Evolutionary conservation across 805 yeast genomes (phyloP).

Genomic region (Pichia heedii): DNA sequence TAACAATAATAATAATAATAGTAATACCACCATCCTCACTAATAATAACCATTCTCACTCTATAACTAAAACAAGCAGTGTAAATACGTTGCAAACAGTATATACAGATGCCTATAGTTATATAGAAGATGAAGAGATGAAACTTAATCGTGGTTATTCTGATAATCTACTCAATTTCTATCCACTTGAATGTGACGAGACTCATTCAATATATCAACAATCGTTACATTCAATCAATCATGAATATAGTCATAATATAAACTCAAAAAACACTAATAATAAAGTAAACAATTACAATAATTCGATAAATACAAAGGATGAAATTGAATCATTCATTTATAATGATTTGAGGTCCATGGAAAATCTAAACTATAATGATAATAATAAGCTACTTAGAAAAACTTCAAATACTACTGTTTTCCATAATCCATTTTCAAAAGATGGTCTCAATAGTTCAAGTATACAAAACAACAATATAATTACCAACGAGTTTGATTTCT

Average conservation of each 20-base stretch:
- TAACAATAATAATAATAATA: not conserved
- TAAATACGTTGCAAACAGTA: conserved; percentile 3
- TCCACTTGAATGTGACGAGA: conserved; percentile 11
- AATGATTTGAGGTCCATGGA: conserved; percentile 13
- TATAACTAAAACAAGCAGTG: conserved; percentile 2
- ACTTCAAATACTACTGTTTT: conserved; percentile 1
- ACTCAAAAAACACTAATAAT: conserved; percentile 1
- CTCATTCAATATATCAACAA: conserved; percentile 18
- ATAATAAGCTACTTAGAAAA: conserved; percentile 5
- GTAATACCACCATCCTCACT: too few species aligned
- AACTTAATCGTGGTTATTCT: not conserved
- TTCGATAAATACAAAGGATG: not conserved
- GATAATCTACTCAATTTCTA: not conserved
- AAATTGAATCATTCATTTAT: conserved; percentile 25
- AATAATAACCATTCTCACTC: not conserved
- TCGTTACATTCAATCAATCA: conserved; percentile 18
- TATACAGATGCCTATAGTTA: conserved; percentile 9
- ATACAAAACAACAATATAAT: conserved; percentile 1
- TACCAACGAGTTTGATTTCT: conserved; percentile 15
- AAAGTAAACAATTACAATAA: not conserved
- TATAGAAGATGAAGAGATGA: conserved; percentile 2
- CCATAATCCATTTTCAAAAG: conserved; percentile 1
- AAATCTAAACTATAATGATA: conserved; percentile 6
- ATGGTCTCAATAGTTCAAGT: not conserved
- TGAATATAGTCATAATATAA: conserved; percentile 4